Base-by-base conservation (phyloP, 2,329 filamentous ascomycete genomes). In the Ophiosphaerella herpotricha region DNA sequence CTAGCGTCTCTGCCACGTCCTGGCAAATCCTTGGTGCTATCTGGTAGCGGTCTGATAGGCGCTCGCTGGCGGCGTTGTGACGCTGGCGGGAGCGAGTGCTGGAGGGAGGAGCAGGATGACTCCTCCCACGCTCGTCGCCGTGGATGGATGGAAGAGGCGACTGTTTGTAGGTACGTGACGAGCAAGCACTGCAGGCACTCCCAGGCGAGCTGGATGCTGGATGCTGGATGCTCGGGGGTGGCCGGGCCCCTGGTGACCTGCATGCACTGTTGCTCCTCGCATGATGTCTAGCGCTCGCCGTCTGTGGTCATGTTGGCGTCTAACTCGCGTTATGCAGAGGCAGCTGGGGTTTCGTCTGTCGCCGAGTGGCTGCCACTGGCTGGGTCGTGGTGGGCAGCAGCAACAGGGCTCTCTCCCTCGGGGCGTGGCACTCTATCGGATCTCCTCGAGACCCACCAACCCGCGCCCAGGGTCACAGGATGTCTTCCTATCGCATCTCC, bases 1-100 rank as follows among this genome's bases (percentile, higher is more conserved):
- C 14, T 39, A 24, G 23, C 34, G 42, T 44, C 42, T 40, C 49
- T 52, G 58, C 56, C 56, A 51, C 46, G 55, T 45, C 42, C 52
- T 50, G 55, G 52, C 53, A 55, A 57, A 34, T 39, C 39, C 47
- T 50, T 57, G 57, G 53, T 24, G 26, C 40, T 43, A 39, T 36
- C 45, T 45, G 46, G 35, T 21, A 31, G 35, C 24, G 33, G 24
- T 37, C 46, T 51, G 55, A 53, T 53, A 54, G 55, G 55, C 50
- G 52, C 39, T 32, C 8, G 36, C 36, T 40, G 32, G 23, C 45
- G 39, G 43, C 35, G 45, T 39, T 33, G 47, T 47, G 38, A 39
- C 48, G 43, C 31, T 40, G 37, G 23, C 26, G 42, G 16, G 34
- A n/a, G 34, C 23, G 34, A 31, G 31, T 39, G 26, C 21, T 29